Percentiles rank a stretch among this genome's conserved stretches.
Evolutionary conservation across 495 filamentous ascomycete genomes (phyloP).

Genomic region (Ramalina intermedia): DNA sequence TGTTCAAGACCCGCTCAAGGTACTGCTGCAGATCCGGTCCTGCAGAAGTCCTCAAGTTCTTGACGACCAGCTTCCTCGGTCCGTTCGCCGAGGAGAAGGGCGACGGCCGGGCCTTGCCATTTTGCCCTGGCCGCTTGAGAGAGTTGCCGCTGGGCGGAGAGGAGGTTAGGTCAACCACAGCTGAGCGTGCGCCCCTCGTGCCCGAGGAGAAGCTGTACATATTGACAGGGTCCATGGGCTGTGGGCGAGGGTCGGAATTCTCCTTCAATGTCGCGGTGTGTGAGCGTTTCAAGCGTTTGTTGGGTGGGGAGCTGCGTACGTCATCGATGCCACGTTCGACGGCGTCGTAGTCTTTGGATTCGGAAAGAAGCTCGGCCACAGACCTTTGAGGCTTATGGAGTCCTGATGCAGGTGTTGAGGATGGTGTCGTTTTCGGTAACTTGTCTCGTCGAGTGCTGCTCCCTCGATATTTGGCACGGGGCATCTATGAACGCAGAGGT

Average conservation of each 20-base stretch:
- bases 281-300: constrained; percentile 27
- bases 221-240: constrained; percentile 19
- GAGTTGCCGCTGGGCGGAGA: neutral
- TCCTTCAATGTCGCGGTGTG: constrained; percentile 13
- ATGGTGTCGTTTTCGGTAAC: constrained; percentile 10
- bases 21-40: constrained; percentile 51
- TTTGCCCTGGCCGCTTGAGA: constrained; percentile 15
- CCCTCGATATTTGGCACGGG: constrained; percentile 24
- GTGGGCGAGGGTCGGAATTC: constrained; percentile 4
- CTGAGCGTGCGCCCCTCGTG: neutral
- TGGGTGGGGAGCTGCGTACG: constrained; percentile 14
- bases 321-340: neutral
- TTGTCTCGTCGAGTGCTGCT: constrained; percentile 34
- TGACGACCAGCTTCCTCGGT: constrained; percentile 70
- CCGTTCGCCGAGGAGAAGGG: constrained; percentile 14
- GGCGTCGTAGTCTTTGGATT: constrained; percentile 5
- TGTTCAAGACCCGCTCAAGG: constrained; percentile 53
- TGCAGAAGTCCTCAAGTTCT: constrained; percentile 57
- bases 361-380: constrained; percentile 34
- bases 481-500: constrained; percentile 7
- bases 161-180: constrained; percentile 13
- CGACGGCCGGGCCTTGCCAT: constrained; percentile 18
- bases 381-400: constrained; percentile 27
- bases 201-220: constrained; percentile 35
- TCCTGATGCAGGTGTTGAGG: too few relatives aligned